phyloP scores from a whole-genome alignment of 495 filamentous ascomycete genomes.

The Lindgomyces ingoldianus region DNA sequence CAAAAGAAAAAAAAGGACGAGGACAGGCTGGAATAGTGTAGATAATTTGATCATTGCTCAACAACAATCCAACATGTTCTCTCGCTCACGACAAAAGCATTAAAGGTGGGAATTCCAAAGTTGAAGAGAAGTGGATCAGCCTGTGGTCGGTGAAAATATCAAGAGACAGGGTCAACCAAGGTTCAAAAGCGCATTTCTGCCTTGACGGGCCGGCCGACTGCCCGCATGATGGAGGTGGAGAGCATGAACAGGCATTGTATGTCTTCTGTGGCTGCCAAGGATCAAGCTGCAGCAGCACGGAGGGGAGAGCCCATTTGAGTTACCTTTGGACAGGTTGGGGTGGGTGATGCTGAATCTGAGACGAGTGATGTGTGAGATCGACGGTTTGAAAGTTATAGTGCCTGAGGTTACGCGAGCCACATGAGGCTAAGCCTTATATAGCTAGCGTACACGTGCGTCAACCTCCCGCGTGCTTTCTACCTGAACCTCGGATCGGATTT shows the following conservation, averaged over 20 bases:
- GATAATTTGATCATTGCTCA: conserved; percentile 35
- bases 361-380: conserved; percentile 8
- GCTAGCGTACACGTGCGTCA: too few relatives aligned
- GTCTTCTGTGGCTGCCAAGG: background rate
- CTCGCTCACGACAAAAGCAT: background rate
- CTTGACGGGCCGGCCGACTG: conserved; percentile 4
- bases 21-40: conserved; percentile 3
- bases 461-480: too few relatives aligned
- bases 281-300: background rate
- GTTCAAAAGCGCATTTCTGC: conserved; percentile 12
- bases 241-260: conserved; percentile 4
- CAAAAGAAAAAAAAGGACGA: conserved; percentile 11
- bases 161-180: background rate
- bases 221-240: conserved; percentile 5
- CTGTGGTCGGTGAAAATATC: background rate
- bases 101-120: background rate
- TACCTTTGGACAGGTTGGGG: background rate
- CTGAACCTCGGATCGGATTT: too few relatives aligned
- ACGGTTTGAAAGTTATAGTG: background rate
- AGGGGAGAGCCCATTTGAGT: background rate
- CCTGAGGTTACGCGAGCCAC: background rate
- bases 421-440: background rate
- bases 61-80: conserved; percentile 22
- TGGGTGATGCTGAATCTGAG: conserved; percentile 9
- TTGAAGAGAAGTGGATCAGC: background rate